Conservation (phyloP, 441 rosid species). For the Corymbia citriodora region DNA sequence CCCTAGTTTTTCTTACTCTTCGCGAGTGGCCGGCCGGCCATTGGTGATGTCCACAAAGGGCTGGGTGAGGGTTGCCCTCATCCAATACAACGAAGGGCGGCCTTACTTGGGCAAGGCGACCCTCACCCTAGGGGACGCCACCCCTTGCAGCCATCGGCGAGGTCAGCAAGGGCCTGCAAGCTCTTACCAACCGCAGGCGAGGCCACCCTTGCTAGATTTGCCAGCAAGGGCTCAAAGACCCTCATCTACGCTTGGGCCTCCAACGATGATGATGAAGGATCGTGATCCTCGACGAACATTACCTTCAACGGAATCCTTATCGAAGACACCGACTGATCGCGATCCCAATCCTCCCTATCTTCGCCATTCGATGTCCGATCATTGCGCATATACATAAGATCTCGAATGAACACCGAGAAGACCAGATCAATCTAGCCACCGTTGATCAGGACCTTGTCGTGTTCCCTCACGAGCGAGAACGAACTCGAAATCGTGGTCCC, state of each 20-base stretch:
- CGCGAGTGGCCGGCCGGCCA: no score
- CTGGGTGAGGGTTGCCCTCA: no score
- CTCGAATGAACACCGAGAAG: conserved; percentile 65
- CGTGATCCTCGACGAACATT: conserved; percentile 33
- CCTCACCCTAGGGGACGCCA: no score
- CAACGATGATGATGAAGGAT: conserved; percentile 34
- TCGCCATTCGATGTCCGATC: not conserved
- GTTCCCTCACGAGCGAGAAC: conserved; percentile 13
- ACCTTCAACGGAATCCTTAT: conserved; percentile 35
- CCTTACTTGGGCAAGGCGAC: no score
- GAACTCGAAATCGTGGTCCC: conserved; percentile 66
- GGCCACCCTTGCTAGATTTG: no score
- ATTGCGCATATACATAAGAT: conserved; percentile 17
- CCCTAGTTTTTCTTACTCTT: no score
- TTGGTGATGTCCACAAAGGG: no score
- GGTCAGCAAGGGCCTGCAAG: no score
- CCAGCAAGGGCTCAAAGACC: no score
- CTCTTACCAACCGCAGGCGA: no score
- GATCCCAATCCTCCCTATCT: not conserved
- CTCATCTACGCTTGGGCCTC: conserved; percentile 9
- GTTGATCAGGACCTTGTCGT: conserved; percentile 2
- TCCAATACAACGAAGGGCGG: no score
- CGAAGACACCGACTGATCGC: not conserved
- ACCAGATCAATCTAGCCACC: conserved; percentile 10
- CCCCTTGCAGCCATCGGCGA: no score